Evolutionary conservation across 129 eudicot genomes (phyloP), one percentile per base, ranked within the genome.

Genomic region (Cynara cardunculus): DNA sequence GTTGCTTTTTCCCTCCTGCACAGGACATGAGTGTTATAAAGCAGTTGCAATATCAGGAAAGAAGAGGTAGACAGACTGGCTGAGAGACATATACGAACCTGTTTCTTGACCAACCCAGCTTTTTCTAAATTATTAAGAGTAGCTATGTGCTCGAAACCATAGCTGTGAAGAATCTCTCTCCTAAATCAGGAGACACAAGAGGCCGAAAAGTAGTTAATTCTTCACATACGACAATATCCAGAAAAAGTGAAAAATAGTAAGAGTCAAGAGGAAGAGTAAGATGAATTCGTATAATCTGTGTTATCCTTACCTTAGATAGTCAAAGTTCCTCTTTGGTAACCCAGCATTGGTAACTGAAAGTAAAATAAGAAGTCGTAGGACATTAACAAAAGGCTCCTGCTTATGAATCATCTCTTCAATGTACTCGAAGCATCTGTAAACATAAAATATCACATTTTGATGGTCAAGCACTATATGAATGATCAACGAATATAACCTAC

Each of bases 131-230:
- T 92, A 83, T 91, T 87, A 73, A 95, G 86, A 25, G 97, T 95
- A 71, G 89, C 91, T 84, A 95, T 89, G 84, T 95, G 97, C 86
- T 95, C 99, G 88, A 92, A 92, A 44, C 99, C 99, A 88, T 95
- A 95, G 90, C 97, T 95, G 84, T 92, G 97, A 78, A 95, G 99
- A 49, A 95, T 75, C 89, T 95, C 99, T 88, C 97, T 87, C 97
- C 99, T 95, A 77, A 78, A 79, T 66, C 78, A 80, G 69, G 69
- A 39, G 66, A 75, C 27, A 30, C 83, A 64, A 69, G 74, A 82
- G 77, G 73, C 14, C 71, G 27, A 67, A 81, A 31, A 34, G 18
- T 4, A 85, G 39, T 24, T 21, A 27, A 31, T 25, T 84, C 65
- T 46, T 67, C 44, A 44, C 22, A 65, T 26, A 71, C 24, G 7